These are phyloP conservation scores for Petrea volubilis DNA, from an alignment of 257 asterid genomes.

Conservation along the genomic window DNA sequence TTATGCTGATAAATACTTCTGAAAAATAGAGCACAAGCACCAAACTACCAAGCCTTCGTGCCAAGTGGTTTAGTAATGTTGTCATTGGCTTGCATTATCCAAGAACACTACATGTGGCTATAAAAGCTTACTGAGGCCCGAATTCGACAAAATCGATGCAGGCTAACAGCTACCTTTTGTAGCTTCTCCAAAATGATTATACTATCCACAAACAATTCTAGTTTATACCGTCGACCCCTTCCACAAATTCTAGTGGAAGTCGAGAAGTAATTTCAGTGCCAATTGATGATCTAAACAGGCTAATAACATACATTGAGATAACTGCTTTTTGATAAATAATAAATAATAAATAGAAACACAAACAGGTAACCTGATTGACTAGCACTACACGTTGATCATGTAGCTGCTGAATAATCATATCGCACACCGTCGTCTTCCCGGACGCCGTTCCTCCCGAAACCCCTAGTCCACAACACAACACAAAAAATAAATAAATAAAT, in stretches of 20 bases:
- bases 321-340: not conserved
- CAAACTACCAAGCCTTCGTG: not conserved
- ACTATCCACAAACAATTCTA: not conserved
- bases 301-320: not conserved
- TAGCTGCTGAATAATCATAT: constrained; percentile 98
- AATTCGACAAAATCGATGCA: not conserved
- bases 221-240: not conserved
- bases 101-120: not conserved
- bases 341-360: not conserved
- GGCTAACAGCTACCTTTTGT: not conserved
- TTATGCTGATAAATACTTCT: not conserved
- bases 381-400: constrained; percentile 99
- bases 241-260: not conserved
- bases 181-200: not conserved
- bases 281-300: not conserved
- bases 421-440: constrained; percentile 96
- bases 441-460: constrained; percentile 99
- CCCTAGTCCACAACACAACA: constrained; percentile 45
- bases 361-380: constrained; percentile 68
- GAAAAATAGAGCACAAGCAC: not conserved
- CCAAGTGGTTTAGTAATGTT: not conserved
- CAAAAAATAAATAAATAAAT: not conserved
- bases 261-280: not conserved
- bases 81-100: not conserved
- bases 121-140: not conserved